Evolutionary conservation across 2,329 filamentous ascomycete species (phyloP), one percentile per base, ranked within the genome.

Genomic region (Venturia nashicola): DNA sequence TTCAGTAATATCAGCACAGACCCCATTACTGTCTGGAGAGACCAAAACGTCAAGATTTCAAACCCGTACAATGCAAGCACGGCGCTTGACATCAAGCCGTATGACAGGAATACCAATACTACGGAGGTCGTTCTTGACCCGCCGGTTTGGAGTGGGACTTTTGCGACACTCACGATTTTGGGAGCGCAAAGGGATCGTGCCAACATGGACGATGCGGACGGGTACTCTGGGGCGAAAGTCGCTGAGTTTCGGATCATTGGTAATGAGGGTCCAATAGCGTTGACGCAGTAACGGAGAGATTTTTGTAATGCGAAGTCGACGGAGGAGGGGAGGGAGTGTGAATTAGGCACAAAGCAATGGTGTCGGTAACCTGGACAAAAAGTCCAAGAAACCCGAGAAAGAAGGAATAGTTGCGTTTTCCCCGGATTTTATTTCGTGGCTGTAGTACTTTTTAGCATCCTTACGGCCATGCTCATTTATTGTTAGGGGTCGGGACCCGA

Each of bases 1-100:
- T 81, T 87, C 70, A 80, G 79, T 67, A 84, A 86, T 69, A 68
- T 71, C 9, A 76, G 77, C 0, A 65, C 46, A 67, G 66, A 34
- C 6, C 16, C 43, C 12, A 63, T 71, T 27, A 67, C 68, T 7
- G 69, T 71, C 16, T 67, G 67, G n/a, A 65, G 44, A 54, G 27
- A 57, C 4, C 69, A 68, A 6, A 63, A 72, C 20, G 70, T 80
- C 12, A 36, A 71, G 1, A 77, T 83, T 34, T 75, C 71, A 18
- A 71, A 72, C 62, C 76, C 77, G 5, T 80, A 74, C 65, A 72
- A 76, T 64, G 71, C 73, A 0, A 68, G 69, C 0, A 70, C 66
- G 0, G 74, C 71, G 2, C 72, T 68, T 32, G 68, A 71, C 7
- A 76, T 81, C 34, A 69, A 72, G 67, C 70, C 72, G 32, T 79